Evolutionary conservation across 371 early-diverging fungal genomes (phyloP), one percentile per base, ranked within the genome.

Genomic region (Funneliformis caledonium): DNA sequence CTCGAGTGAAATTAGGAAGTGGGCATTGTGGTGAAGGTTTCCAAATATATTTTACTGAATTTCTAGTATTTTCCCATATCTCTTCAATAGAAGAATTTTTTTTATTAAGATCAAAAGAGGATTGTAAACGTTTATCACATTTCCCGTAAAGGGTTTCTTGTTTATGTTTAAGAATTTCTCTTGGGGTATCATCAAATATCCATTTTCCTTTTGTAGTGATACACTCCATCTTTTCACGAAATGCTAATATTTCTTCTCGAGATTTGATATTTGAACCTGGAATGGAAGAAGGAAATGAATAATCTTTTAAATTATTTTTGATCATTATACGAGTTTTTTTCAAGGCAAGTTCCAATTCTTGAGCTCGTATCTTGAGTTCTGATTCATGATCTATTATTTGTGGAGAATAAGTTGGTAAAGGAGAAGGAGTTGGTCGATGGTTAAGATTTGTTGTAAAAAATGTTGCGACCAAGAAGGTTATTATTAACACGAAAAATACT

Each of bases 71-170:
- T 68, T 72, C 26, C 48, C 48, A 72, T 50, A 22, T 14, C 9
- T 72, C 50, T 72, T 72, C 52, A 33, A 72, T 31, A 26, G 52
- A 72, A 31, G 26, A 11, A 50, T 48, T 48, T 14, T 14, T 14
- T 0, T n/a, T 16, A 47, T 85, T 84, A 42, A 83, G 81, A 60
- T 82, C n/a, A n/a, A n/a, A n/a, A n/a, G n/a, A n/a, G n/a, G n/a
- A n/a, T n/a, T n/a, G n/a, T n/a, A n/a, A n/a, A n/a, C n/a, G 82
- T 68, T 74, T 69, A 60, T 61, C 65, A 73, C 89, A 89, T 22
- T 76, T 80, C 11, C 85, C 82, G 61, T 83, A 89, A 14, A 83
- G 19, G 4, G 89, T 81, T 68, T 89, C 89, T 43, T 88, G 88
- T 4, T 87, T 79, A 77, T 89, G 89, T 11, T 62, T 82, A 26